Evolutionary conservation across 495 filamentous ascomycete genomes (phyloP).

Genomic region (Lasiosphaeria hispida): DNA sequence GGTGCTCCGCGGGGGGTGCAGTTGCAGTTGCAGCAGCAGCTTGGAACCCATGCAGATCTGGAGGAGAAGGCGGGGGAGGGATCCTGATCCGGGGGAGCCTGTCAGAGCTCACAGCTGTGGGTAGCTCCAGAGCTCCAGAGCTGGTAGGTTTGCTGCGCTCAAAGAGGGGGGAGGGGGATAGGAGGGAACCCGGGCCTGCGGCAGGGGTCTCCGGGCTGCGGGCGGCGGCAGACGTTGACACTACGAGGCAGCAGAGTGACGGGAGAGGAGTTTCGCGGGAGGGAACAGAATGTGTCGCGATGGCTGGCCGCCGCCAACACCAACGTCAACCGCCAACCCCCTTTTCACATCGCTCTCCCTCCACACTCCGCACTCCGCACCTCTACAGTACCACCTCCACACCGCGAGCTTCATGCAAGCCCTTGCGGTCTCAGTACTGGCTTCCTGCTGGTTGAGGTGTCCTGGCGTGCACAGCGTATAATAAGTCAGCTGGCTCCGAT

Average conservation of each 20-base stretch:
- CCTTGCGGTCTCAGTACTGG: background rate
- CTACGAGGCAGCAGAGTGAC: background rate
- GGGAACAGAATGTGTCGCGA: too few species aligned
- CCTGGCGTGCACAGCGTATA: background rate
- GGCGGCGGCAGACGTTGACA: constrained; percentile 15
- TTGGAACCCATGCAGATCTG: constrained; percentile 3
- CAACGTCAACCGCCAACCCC: too few species aligned
- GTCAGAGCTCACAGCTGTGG: background rate
- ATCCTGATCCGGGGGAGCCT: constrained; percentile 4
- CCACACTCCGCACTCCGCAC: too few species aligned
- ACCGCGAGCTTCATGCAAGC: too few species aligned
- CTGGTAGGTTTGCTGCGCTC: background rate
- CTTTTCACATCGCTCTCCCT: background rate
- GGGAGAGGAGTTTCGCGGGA: background rate
- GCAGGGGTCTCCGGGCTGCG: constrained; percentile 14
- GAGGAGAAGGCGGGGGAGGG: constrained; percentile 6
- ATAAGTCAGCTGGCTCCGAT: too few species aligned
- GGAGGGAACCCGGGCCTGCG: constrained; percentile 7
- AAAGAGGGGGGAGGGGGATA: background rate
- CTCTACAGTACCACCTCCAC: too few species aligned
- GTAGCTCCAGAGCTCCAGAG: too few species aligned
- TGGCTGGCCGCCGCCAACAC: too few species aligned
- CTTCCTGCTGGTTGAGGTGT: background rate
- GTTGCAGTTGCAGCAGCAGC: too few species aligned
- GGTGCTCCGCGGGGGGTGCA: constrained; percentile 12